Percentiles rank a stretch among this genome's conserved stretches.
phyloP scores from a whole-genome alignment of 768 basidiomycete genomes.

The Mycena vulgaris region DNA sequence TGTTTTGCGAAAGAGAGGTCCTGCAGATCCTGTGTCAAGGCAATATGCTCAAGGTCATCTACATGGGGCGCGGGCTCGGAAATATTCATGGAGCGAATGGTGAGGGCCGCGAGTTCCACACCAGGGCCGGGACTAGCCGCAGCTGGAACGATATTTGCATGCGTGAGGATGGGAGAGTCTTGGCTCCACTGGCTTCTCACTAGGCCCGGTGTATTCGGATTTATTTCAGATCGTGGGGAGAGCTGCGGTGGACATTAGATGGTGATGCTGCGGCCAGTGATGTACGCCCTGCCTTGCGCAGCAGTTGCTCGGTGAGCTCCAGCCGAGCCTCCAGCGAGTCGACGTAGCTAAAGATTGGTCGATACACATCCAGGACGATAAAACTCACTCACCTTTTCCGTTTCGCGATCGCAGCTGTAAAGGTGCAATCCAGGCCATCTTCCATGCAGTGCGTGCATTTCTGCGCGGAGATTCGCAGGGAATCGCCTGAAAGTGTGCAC shows the following conservation, averaged over 20 bases:
- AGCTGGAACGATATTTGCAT: not conserved
- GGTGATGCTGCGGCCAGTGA: too few relatives aligned
- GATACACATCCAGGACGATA: not conserved
- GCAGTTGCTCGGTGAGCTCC: not conserved
- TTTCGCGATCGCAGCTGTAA: not conserved
- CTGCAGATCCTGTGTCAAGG: not conserved
- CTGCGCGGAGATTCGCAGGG: not conserved
- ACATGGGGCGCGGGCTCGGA: not conserved
- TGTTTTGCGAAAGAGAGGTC: not conserved
- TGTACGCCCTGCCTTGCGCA: not conserved
- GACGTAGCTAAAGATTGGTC: not conserved
- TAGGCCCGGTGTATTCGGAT: not conserved
- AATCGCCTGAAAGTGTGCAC: not conserved
- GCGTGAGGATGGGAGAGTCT: not conserved
- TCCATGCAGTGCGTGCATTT: not conserved
- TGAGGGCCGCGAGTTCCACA: conserved; percentile 17
- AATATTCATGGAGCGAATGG: conserved; percentile 11
- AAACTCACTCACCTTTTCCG: not conserved
- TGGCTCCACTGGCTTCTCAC: not conserved
- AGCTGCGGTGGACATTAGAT: not conserved
- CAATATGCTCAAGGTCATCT: conserved; percentile 13
- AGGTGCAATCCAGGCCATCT: not conserved
- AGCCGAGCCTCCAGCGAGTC: not conserved
- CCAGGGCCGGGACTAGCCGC: conserved; percentile 7
- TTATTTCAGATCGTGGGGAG: not conserved